Evolutionary conservation across 768 basidiomycete genomes (phyloP).

Genomic region (Tylopilus subfusipes): DNA sequence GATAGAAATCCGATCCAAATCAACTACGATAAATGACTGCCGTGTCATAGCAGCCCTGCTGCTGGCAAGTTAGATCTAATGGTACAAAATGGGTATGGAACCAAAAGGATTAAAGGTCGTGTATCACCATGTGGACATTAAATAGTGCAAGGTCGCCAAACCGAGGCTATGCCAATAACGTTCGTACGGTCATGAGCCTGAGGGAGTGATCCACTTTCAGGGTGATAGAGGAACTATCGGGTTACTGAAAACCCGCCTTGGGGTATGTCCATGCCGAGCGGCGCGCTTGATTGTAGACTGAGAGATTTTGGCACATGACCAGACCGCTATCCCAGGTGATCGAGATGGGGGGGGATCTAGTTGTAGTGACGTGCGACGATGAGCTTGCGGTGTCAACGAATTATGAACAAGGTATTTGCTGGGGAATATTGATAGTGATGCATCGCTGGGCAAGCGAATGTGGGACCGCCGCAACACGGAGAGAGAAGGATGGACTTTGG

Average conservation of each 20-base stretch:
- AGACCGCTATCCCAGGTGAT: slow-evolving; percentile 13
- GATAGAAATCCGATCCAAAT: slow-evolving; percentile 2
- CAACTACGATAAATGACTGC: slow-evolving; percentile 1
- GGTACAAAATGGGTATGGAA: slow-evolving; percentile 14
- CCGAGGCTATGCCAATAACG: not conserved
- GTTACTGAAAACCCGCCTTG: slow-evolving; percentile 23
- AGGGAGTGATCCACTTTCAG: not conserved
- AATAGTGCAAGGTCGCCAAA: slow-evolving; percentile 1
- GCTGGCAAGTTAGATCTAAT: slow-evolving; percentile 9
- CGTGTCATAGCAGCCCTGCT: slow-evolving; percentile 13
- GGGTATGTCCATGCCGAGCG: slow-evolving; percentile 21
- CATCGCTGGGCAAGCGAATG: not conserved
- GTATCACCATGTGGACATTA: not conserved
- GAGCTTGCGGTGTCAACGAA: slow-evolving; percentile 7
- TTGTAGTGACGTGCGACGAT: slow-evolving; percentile 9
- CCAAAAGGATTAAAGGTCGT: not conserved
- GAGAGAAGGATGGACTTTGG: slow-evolving; percentile 11
- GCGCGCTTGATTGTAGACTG: slow-evolving; percentile 25
- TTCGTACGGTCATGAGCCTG: slow-evolving; percentile 12
- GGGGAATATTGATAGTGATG: slow-evolving; percentile 4
- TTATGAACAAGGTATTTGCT: slow-evolving; percentile 6
- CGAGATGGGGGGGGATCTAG: slow-evolving; percentile 5
- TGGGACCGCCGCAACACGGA: slow-evolving; percentile 3
- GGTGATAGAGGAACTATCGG: slow-evolving; percentile 15
- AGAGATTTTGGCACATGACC: slow-evolving; percentile 34